Evolutionary conservation across 257 asterid genomes (phyloP).

Genomic region (Forsythia viridissima): DNA sequence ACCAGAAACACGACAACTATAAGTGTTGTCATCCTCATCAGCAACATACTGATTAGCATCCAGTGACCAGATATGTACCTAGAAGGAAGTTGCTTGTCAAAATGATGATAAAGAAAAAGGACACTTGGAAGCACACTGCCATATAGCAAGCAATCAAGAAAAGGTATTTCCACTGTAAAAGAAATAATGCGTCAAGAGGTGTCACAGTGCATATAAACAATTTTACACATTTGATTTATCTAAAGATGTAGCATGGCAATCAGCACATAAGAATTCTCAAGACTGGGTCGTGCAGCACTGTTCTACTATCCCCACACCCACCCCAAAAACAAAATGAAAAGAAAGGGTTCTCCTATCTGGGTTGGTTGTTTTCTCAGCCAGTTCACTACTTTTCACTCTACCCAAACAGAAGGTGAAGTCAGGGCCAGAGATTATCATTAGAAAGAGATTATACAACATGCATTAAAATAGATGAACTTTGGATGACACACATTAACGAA

Average conservation of each 20-base stretch:
- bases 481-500: not conserved
- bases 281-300: not conserved
- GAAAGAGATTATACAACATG: not conserved
- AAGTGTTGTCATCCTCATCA: conserved; percentile 94
- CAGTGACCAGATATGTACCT: conserved; percentile 82
- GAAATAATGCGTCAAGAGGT: conserved; percentile 3
- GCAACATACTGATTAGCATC: conserved; percentile 97
- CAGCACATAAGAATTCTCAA: not conserved
- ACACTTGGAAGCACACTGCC: not conserved
- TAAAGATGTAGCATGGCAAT: not conserved
- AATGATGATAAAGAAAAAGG: conserved; percentile 18
- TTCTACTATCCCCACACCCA: not conserved
- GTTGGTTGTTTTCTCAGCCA: not conserved
- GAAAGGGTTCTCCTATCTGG: not conserved
- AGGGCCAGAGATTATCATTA: not conserved
- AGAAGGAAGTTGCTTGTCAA: conserved; percentile 29
- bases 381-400: not conserved
- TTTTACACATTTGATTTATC: conserved; percentile 4
- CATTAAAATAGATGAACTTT: not conserved
- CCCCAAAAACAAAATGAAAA: not conserved
- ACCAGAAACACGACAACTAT: conserved; percentile 97
- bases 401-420: not conserved
- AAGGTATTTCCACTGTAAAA: not conserved
- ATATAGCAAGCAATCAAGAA: conserved; percentile 9
- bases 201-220: conserved; percentile 8